phyloP scores from a whole-genome alignment of 768 basidiomycete genomes.

The Kwoniella shandongensis region DNA sequence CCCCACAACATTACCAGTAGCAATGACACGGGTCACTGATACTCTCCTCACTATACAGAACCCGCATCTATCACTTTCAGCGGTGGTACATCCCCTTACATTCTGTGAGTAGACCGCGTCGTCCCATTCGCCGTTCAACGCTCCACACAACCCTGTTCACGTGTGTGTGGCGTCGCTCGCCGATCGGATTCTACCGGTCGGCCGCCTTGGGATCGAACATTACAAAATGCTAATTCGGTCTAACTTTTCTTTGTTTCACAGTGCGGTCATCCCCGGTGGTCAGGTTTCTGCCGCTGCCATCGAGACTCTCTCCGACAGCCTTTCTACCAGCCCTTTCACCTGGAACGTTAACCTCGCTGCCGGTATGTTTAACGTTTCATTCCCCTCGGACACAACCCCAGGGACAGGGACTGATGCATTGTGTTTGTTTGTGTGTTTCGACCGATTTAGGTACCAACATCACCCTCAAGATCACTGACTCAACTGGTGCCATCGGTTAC shows the following conservation, averaged over 20 bases:
- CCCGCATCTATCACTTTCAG: slow-evolving; percentile 40
- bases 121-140: neutral
- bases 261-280: slow-evolving; percentile 55
- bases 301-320: slow-evolving; percentile 18
- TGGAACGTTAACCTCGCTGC: slow-evolving; percentile 49
- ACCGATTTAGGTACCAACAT: slow-evolving; percentile 62
- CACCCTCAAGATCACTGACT: slow-evolving; percentile 66
- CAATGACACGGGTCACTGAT: neutral
- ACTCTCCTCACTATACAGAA: slow-evolving; percentile 11
- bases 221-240: neutral
- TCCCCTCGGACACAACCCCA: too few relatives aligned
- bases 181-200: slow-evolving; percentile 3
- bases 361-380: slow-evolving; percentile 24
- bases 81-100: slow-evolving; percentile 47
- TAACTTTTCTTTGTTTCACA: slow-evolving; percentile 4
- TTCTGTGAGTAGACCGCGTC: slow-evolving; percentile 40
- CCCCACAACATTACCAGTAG: neutral
- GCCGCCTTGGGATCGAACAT: too few relatives aligned
- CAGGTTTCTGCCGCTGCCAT: slow-evolving; percentile 42
- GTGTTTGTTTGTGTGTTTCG: too few relatives aligned
- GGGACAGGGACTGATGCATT: too few relatives aligned
- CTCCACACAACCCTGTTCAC: neutral
- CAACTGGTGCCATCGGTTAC: slow-evolving; percentile 57
- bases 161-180: neutral
- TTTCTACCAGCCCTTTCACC: slow-evolving; percentile 31